Base-by-base conservation (phyloP, 768 basidiomycete genomes). In the Russula brevipes region DNA sequence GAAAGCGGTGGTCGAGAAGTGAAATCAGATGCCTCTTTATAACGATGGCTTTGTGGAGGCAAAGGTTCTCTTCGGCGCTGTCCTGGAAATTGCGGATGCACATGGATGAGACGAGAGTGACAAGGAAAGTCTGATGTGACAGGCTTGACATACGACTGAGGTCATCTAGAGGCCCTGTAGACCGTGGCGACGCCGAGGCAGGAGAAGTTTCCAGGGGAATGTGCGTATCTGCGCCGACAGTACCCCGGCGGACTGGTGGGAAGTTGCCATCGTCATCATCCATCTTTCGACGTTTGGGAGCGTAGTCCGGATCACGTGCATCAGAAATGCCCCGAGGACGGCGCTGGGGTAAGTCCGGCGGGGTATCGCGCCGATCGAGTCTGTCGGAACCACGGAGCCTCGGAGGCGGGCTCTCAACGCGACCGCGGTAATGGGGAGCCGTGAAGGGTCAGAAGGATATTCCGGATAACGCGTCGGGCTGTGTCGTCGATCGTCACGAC, bases 31-130 rank as follows among this genome's bases (percentile, higher is more conserved):
- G 59, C 59, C 58, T 67, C 66, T 47, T 57, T 60, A 44, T 56
- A 68, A 10, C 66, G 66, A 53, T 66, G 65, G 16, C 57, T 66
- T 64, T 68, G 66, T 19, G 64, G 47, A 62, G 66, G 64, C n/a
- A 68, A 38, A 16, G 66, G 66, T 19, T 51, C 52, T 44, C 65
- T 46, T 52, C 60, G 60, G 35, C 66, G 66, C 33, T 61, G 52
- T 54, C 64, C 66, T 68, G 57, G 58, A 54, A 64, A 64, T 49
- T 35, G 42, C 63, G 35, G 59, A 57, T 16, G 36, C 50, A 58
- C 17, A 54, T 41, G 59, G 33, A 58, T 57, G 55, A 65, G 54
- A 52, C 51, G 53, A 60, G 54, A n/a, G 41, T 57, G 42, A 57
- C 24, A 46, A 35, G 24, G 44, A 54, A 50, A 61, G 33, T 45